A percentile compares a stretch with the other conserved stretches of the same genome.
Evolutionary conservation across 139 green algal genomes (phyloP).

Genomic region (Yamagishiella unicocca): DNA sequence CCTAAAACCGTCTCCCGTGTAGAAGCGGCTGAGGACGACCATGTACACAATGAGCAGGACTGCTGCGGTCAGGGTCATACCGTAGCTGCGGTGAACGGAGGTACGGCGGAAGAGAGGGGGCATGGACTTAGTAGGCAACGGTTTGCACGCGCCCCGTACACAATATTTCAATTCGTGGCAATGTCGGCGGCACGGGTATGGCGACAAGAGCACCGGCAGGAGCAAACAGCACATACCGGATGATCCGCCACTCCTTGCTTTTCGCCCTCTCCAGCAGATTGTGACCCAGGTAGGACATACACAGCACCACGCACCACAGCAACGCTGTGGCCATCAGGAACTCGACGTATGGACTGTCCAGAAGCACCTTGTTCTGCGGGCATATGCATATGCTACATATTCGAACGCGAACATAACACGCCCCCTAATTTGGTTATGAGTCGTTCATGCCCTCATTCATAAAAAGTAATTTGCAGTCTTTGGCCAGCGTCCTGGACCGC

Average conservation of each 20-base stretch:
- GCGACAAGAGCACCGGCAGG: background rate
- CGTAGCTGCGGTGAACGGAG: background rate
- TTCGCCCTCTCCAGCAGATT: conserved; percentile 12
- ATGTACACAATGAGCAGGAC: conserved; percentile 37
- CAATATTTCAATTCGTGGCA: too few species aligned
- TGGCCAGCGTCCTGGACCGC: too few species aligned
- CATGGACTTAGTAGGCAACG: background rate
- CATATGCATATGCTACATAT: too few species aligned
- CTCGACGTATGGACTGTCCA: conserved; percentile 42
- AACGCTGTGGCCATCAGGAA: conserved; percentile 30
- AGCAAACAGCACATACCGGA: background rate
- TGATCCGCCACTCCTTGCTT: conserved; percentile 40
- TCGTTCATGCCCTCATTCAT: too few species aligned
- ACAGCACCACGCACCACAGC: conserved; percentile 10
- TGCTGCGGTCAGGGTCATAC: background rate
- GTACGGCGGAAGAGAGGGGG: background rate
- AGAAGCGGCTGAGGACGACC: conserved; percentile 37
- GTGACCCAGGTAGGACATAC: background rate
- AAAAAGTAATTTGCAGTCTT: too few species aligned
- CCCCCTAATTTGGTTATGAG: too few species aligned
- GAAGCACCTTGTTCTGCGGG: background rate
- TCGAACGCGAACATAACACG: too few species aligned
- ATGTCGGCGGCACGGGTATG: background rate
- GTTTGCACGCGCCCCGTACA: too few species aligned
- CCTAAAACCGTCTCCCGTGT: conserved; percentile 5